These are phyloP conservation scores for Cordyceps cateniannulata DNA, from an alignment of 2,329 filamentous ascomycete species.

Conservation along the genomic window DNA sequence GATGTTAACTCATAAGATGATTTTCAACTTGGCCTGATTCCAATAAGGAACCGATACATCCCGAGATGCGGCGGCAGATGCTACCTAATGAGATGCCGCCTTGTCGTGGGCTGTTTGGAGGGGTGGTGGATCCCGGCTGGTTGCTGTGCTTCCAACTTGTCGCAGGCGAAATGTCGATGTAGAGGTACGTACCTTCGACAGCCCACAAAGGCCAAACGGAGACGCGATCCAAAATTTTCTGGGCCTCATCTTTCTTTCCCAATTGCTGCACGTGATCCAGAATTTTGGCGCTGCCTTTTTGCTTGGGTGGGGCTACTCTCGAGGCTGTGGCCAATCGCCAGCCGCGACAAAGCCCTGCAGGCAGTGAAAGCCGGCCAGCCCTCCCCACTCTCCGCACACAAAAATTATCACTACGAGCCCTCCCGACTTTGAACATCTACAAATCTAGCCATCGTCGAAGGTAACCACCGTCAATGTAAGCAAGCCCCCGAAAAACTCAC, in stretches of 20 bases:
- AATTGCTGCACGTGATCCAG: neutral
- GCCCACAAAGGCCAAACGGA: neutral
- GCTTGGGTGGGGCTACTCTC: slow-evolving; percentile 10
- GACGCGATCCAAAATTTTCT: neutral
- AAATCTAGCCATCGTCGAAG: slow-evolving; percentile 37
- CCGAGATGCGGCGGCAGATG: neutral
- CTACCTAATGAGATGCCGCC: neutral
- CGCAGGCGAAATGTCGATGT: neutral
- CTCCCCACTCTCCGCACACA: slow-evolving; percentile 36
- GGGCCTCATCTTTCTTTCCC: neutral
- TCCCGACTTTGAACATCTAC: slow-evolving; percentile 33
- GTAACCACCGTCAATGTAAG: slow-evolving; percentile 46
- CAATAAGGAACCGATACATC: neutral
- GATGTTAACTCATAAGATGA: neutral
- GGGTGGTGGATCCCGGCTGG: slow-evolving; percentile 10
- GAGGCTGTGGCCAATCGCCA: slow-evolving; percentile 26
- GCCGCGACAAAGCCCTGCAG: slow-evolving; percentile 31
- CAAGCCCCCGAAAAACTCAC: slow-evolving; percentile 18
- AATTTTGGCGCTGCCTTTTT: slow-evolving; percentile 14
- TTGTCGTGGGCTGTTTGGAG: slow-evolving; percentile 9
- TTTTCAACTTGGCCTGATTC: neutral
- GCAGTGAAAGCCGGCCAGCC: slow-evolving; percentile 25
- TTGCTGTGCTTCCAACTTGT: too few species aligned
- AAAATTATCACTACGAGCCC: slow-evolving; percentile 33
- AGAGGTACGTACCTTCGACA: neutral